Evolutionary conservation across 768 basidiomycete genomes (phyloP).

Genomic region (Exidia glandulosa): DNA sequence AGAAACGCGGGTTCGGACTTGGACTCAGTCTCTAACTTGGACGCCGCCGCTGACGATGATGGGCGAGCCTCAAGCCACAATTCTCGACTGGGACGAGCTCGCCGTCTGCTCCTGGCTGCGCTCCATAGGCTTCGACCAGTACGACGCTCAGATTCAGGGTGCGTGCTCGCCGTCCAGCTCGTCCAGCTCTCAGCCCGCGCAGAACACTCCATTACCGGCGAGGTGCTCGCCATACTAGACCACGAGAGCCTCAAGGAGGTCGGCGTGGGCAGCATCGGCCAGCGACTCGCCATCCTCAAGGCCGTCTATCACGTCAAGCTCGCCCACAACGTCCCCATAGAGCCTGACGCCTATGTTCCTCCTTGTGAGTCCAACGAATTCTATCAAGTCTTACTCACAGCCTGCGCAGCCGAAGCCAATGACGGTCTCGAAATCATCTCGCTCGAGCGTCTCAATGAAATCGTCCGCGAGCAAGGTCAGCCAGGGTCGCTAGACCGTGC

Average conservation of each 20-base stretch:
- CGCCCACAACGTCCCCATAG: conserved; percentile 70
- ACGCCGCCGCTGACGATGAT: too few species aligned
- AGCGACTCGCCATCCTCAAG: conserved; percentile 84
- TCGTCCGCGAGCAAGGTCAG: conserved; percentile 69
- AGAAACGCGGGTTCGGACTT: background rate
- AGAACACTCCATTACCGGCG: conserved; percentile 92
- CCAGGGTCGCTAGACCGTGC: background rate
- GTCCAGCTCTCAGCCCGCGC: conserved; percentile 1
- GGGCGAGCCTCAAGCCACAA: background rate
- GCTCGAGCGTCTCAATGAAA: conserved; percentile 52
- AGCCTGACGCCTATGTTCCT: conserved; percentile 76
- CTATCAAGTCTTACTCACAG: background rate
- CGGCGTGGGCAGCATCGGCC: conserved; percentile 84
- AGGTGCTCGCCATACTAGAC: conserved; percentile 75
- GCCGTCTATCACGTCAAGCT: conserved; percentile 86
- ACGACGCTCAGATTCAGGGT: conserved; percentile 77
- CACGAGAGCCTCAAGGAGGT: conserved; percentile 76
- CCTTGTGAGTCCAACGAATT: conserved; percentile 54
- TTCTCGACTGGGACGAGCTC: conserved; percentile 28
- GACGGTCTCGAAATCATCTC: conserved; percentile 44
- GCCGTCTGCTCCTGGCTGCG: conserved; percentile 67
- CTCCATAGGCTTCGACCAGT: conserved; percentile 72
- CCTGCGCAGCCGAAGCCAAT: conserved; percentile 41
- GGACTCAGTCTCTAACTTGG: too few species aligned
- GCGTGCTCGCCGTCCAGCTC: conserved; percentile 12